These are phyloP conservation scores for Pseudotulostoma volvatum DNA, from an alignment of 495 filamentous ascomycete species.

Conservation along the genomic window DNA sequence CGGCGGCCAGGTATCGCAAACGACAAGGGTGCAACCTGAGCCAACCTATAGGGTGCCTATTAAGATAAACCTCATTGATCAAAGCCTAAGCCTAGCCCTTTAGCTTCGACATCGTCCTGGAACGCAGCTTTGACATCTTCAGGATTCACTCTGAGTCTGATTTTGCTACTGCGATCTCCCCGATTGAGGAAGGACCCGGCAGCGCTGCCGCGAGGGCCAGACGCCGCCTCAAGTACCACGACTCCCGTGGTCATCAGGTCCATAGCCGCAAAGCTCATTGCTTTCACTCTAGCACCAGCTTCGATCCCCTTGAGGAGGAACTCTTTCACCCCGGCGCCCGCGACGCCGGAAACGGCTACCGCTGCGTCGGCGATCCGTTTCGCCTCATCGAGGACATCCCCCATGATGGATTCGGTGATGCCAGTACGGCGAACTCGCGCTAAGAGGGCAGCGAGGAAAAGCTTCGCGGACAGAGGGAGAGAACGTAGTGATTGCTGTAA, in stretches of 20 bases:
- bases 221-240: slow-evolving; percentile 55
- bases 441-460: slow-evolving; percentile 70
- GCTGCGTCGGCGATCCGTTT: slow-evolving; percentile 48
- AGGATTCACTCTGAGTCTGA: slow-evolving; percentile 69
- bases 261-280: slow-evolving; percentile 54
- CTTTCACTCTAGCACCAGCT: slow-evolving; percentile 39
- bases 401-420: slow-evolving; percentile 67
- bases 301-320: slow-evolving; percentile 27
- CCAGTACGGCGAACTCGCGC: slow-evolving; percentile 68
- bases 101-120: slow-evolving; percentile 74
- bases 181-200: slow-evolving; percentile 31
- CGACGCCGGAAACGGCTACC: slow-evolving; percentile 29
- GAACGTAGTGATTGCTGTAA: slow-evolving; percentile 73
- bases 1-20: no score
- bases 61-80: slow-evolving; percentile 20
- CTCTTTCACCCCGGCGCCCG: slow-evolving; percentile 24
- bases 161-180: slow-evolving; percentile 72
- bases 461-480: slow-evolving; percentile 64
- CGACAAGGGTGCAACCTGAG: no score
- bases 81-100: slow-evolving; percentile 43
- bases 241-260: slow-evolving; percentile 79
- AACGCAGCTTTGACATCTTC: slow-evolving; percentile 83
- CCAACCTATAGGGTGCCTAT: no score
- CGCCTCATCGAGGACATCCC: slow-evolving; percentile 87
- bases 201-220: slow-evolving; percentile 16